phyloP scores from a whole-genome alignment of 345 rosid species.

The Psidium friedrichsthalianum region DNA sequence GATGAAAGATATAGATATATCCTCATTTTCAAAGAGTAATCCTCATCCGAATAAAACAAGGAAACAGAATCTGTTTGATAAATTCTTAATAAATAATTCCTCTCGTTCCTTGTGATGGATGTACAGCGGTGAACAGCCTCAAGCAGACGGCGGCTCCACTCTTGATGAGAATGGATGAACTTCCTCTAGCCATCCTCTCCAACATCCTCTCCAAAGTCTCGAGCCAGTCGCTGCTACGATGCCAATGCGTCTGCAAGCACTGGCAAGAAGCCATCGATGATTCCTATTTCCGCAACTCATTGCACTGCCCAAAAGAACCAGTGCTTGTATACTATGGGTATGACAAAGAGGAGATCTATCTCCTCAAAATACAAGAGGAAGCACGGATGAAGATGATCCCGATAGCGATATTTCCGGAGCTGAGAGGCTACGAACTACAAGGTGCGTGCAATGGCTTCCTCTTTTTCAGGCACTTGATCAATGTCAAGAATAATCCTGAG shows the following conservation, averaged over 20 bases:
- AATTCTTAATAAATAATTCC: background rate
- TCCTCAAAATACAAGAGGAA: background rate
- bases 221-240: background rate
- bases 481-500: background rate
- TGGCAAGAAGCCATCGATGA: background rate
- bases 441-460: background rate
- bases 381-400: background rate
- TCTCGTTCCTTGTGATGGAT: background rate
- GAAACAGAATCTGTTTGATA: background rate
- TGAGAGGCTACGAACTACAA: background rate
- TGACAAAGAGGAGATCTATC: background rate
- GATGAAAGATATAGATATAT: too few species aligned
- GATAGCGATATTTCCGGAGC: background rate
- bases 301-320: background rate
- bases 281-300: background rate
- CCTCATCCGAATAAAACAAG: too few species aligned
- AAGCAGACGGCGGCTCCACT: background rate
- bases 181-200: background rate
- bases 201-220: background rate
- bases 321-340: background rate
- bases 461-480: background rate
- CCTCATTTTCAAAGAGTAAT: too few species aligned
- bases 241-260: background rate
- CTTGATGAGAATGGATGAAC: background rate
- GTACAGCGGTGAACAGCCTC: background rate